Evolutionary conservation across 805 yeast genomes (phyloP), one percentile per base, ranked within the genome.

Genomic region (Candida nitratophila): DNA sequence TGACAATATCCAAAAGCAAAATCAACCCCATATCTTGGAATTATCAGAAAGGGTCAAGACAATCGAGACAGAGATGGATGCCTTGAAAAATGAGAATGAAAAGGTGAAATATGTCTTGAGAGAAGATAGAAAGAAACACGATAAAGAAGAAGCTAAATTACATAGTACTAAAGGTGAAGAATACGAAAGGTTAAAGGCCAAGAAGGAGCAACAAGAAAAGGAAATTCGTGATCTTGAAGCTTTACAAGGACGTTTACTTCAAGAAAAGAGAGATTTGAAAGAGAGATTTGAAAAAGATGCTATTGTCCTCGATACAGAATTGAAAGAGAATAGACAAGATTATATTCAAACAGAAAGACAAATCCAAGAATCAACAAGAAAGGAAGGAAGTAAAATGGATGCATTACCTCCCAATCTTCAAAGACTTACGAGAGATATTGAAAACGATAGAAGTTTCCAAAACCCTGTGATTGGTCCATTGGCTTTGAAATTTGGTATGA

Each of bases 401-500:
- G 44, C 11, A 20, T 11, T 35, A 22, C 27, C 24, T 4, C 8
- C 4, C 3, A 19, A 19, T 14, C 15, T 21, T n/a, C 15, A 11
- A 20, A 11, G 26, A n/a, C 5, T 35, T 4, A 16, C 15, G 5
- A 14, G 20, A 8, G 11, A 20, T 21, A 4, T 35, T 8, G 16
- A 14, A 15, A 15, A 19, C 20, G 16, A 15, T 20, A 22, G 27
- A 21, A 10, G 3, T 20, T 60, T 41, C 59, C 59, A 19, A 66
- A 60, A 19, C 58, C 55, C 55, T 31, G 95, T 96, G 0, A 60
- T 83, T 16, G 98, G 98, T 0, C 99, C 99, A 0, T 49, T 91
- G 2, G 96, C 96, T 1, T 50, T 69, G 3, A 64, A 65, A 47
- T 68, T 88, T 2, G 68, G 74, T 4, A 66, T 91, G 14, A 83